Conservation (phyloP, 352 stramenopile genomes). For the Phytopythium kandeliae region DNA sequence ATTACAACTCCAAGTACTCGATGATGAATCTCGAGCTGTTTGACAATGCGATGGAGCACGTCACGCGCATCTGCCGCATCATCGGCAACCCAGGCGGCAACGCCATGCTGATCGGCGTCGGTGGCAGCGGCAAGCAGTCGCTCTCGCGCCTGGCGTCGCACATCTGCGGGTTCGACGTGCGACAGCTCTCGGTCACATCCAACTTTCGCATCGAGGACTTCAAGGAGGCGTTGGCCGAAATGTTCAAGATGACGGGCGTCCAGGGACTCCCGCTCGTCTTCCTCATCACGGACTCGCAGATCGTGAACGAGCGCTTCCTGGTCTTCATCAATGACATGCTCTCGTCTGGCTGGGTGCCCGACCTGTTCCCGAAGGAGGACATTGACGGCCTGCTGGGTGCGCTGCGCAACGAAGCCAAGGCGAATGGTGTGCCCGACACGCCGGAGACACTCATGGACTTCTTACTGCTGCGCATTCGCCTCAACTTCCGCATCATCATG, state of each 20-base stretch:
- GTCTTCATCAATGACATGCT: slow-evolving; percentile 99
- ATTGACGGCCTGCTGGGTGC: slow-evolving; percentile 89
- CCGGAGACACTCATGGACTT: slow-evolving; percentile 95
- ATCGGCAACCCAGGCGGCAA: slow-evolving; percentile 96
- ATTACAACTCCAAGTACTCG: slow-evolving; percentile 96
- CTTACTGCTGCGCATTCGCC: slow-evolving; percentile 90
- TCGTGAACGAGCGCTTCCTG: slow-evolving; percentile 97
- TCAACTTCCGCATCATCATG: slow-evolving; percentile 96
- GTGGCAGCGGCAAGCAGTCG: slow-evolving; percentile 95
- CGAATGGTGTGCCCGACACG: slow-evolving; percentile 91
- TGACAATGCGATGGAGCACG: slow-evolving; percentile 96
- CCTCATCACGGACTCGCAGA: slow-evolving; percentile 98
- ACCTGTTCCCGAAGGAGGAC: slow-evolving; percentile 97
- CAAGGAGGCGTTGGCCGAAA: slow-evolving; percentile 95
- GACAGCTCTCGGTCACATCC: slow-evolving; percentile 93
- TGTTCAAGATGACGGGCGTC: slow-evolving; percentile 95
- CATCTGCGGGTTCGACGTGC: slow-evolving; percentile 96
- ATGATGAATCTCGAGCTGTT: slow-evolving; percentile 99
- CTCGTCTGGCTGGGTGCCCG: slow-evolving; percentile 93
- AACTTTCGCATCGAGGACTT: slow-evolving; percentile 97
- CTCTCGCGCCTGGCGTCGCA: slow-evolving; percentile 94
- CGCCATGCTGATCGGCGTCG: slow-evolving; percentile 97
- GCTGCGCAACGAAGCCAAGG: slow-evolving; percentile 94
- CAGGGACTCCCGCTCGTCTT: slow-evolving; percentile 94
- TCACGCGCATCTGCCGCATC: slow-evolving; percentile 96